These are phyloP conservation scores for Linum usitatissimum DNA, from an alignment of 345 rosid genomes.

Conservation along the genomic window DNA sequence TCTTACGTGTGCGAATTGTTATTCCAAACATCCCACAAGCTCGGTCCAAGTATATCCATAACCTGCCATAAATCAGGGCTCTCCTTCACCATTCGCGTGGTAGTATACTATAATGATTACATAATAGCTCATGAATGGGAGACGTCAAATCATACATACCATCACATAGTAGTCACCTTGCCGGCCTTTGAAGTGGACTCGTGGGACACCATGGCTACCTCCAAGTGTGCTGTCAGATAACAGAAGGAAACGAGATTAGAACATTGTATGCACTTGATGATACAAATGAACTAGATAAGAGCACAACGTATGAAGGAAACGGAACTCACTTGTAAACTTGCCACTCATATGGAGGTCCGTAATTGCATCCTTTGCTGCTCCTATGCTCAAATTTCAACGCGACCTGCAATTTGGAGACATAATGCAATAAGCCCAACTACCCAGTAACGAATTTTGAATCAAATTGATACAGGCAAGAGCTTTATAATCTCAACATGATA, in stretches of 20 bases:
- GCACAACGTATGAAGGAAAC: conserved; percentile 6
- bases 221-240: conserved; percentile 49
- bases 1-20: conserved; percentile 83
- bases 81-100: no score
- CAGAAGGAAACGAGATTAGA: background rate
- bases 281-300: background rate
- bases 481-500: conserved; percentile 10
- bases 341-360: conserved; percentile 96
- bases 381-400: conserved; percentile 92
- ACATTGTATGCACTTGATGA: background rate
- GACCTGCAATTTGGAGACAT: conserved; percentile 37
- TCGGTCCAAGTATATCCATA: conserved; percentile 98
- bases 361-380: conserved; percentile 92
- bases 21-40: conserved; percentile 98
- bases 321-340: conserved; percentile 98
- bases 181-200: conserved; percentile 82
- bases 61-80: conserved; percentile 37
- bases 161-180: conserved; percentile 91
- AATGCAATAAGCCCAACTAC: conserved; percentile 1
- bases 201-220: conserved; percentile 71
- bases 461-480: background rate
- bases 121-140: background rate
- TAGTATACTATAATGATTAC: no score
- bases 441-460: background rate
- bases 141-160: no score